A percentile compares a stretch with the other conserved stretches of the same genome.
phyloP scores from a whole-genome alignment of 2,329 filamentous ascomycete genomes.

The Plectosphaerella plurivora region DNA sequence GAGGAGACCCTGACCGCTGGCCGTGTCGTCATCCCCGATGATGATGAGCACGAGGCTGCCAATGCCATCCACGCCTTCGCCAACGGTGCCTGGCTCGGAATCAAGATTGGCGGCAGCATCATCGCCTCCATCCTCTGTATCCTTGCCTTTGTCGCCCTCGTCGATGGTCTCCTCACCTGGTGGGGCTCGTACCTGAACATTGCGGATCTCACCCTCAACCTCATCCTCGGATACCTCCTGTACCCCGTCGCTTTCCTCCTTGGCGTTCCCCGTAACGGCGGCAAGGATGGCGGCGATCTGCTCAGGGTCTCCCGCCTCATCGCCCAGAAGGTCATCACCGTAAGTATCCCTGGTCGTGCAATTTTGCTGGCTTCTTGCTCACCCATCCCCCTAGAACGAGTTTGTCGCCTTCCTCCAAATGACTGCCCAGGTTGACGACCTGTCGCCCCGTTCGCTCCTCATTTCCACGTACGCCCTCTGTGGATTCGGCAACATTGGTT shows the following conservation, averaged over 20 bases:
- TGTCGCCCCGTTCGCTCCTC: slow-evolving; percentile 68
- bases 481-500: slow-evolving; percentile 81
- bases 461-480: slow-evolving; percentile 86
- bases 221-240: slow-evolving; percentile 72
- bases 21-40: slow-evolving; percentile 74
- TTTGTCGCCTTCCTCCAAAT: slow-evolving; percentile 67
- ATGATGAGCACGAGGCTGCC: slow-evolving; percentile 68
- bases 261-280: slow-evolving; percentile 59
- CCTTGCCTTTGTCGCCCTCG: slow-evolving; percentile 68
- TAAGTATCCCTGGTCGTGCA: slow-evolving; percentile 25
- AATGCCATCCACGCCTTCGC: slow-evolving; percentile 84
- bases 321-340: slow-evolving; percentile 76
- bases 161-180: slow-evolving; percentile 77
- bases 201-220: slow-evolving; percentile 62
- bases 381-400: slow-evolving; percentile 54
- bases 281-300: slow-evolving; percentile 42
- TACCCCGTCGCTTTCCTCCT: slow-evolving; percentile 79
- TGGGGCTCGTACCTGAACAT: slow-evolving; percentile 78
- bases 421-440: slow-evolving; percentile 24
- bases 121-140: slow-evolving; percentile 76
- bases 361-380: neutral
- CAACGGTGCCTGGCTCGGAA: slow-evolving; percentile 78
- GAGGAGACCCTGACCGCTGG: slow-evolving; percentile 83
- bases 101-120: slow-evolving; percentile 86
- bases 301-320: slow-evolving; percentile 74